Evolutionary conservation across 1,284 basidiomycete genomes (phyloP), one percentile per base, ranked within the genome.

Genomic region (Sphagnurus paluster): DNA sequence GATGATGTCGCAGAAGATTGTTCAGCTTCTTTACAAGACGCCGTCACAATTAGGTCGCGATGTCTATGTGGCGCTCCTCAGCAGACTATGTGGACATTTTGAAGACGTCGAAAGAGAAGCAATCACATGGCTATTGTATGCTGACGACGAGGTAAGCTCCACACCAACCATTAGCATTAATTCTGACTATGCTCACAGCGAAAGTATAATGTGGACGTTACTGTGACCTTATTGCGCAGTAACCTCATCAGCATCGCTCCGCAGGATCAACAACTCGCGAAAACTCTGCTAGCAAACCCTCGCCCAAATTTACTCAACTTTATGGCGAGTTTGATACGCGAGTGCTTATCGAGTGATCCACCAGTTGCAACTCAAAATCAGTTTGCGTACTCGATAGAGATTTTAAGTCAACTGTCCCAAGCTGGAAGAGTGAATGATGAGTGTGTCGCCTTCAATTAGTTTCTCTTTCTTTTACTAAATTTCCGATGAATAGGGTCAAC

Each of bases 51-150:
- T 98, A 36, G 93, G 89, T 0, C 81, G 95, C 42, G 93, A 97
- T 63, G 86, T 96, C 19, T 98, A 94, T 65, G 92, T 93, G 25
- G 81, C 86, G 28, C 72, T 99, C 39, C 74, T 99, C 17, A 90
- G 96, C 55, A 86, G 91, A 52, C 75, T 99, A 17, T 99, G 97
- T 68, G 84, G 87, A 53, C 74, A 86, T 21, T 96, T 93, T 53
- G 84, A 90, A 57, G 93, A 97, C 59, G 95, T 98, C 35, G 92
- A 90, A 16, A 93, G 93, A 68, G 97, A 99, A 70, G 97, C 96
- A 7, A 90, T 95, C 47, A 93, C 90, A 10, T 99, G 97, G 97
- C 74, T 99, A 42, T 74, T 98, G 39, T 98, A 95, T 63, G 92
- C 96, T 11, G 95, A 99, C 64, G 97, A 99, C 66, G 91, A 96